Evolutionary conservation across 148 eudicot species (phyloP).

Genomic region (Pouteria glomerata): DNA sequence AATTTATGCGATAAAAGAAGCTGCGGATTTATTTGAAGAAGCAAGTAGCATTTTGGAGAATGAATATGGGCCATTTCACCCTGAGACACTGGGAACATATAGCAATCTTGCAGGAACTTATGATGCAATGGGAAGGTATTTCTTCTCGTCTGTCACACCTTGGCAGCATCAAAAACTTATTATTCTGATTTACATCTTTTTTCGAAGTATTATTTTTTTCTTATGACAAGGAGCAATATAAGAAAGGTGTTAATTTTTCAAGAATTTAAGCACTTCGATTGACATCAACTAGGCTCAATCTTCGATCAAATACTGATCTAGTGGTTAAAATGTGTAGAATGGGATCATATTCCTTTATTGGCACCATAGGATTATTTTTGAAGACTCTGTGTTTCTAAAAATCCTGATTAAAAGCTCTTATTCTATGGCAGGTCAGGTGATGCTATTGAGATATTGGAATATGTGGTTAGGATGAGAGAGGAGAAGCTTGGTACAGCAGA

Average conservation of each 20-base stretch:
- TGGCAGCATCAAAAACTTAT: too few species aligned
- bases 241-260: too few species aligned
- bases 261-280: neutral
- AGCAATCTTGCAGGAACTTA: constrained; percentile 92
- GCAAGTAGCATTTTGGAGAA: constrained; percentile 54
- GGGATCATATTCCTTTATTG: too few species aligned
- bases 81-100: constrained; percentile 65
- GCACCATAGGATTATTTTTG: too few species aligned
- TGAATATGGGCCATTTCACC: constrained; percentile 69
- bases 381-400: too few species aligned
- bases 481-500: constrained; percentile 88
- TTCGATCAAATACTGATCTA: neutral
- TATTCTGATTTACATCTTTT: too few species aligned
- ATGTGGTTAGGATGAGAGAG: constrained; percentile 61
- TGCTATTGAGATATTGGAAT: constrained; percentile 79
- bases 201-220: too few species aligned
- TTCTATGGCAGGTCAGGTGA: constrained; percentile 49
- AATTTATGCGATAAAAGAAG: constrained; percentile 54
- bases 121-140: constrained; percentile 97
- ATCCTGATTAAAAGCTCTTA: neutral
- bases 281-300: neutral
- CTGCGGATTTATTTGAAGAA: constrained; percentile 68
- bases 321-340: neutral
- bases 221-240: too few species aligned
- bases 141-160: too few species aligned